Conservation (phyloP, 768 basidiomycete genomes). For the Rubroboletus pulcherrimus region DNA sequence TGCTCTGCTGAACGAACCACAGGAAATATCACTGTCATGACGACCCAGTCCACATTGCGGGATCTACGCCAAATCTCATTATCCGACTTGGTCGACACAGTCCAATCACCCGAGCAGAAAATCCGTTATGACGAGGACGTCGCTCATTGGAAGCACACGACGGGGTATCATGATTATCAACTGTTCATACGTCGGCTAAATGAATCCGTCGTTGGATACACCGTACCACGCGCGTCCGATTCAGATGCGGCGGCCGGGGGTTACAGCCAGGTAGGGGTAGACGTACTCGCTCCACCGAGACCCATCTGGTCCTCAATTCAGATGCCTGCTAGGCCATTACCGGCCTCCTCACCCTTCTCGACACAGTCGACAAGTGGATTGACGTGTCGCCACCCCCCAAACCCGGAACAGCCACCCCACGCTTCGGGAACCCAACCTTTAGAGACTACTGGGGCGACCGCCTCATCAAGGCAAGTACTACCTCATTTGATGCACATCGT, state of each 20-base stretch:
- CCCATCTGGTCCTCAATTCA: neutral
- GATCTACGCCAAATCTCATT: constrained; percentile 32
- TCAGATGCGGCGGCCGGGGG: neutral
- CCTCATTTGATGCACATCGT: neutral
- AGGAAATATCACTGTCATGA: constrained; percentile 6
- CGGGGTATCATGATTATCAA: constrained; percentile 69
- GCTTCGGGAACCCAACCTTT: constrained; percentile 92
- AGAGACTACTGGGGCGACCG: constrained; percentile 71
- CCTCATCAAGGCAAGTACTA: constrained; percentile 61
- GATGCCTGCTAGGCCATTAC: constrained; percentile 40
- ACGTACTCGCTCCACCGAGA: neutral
- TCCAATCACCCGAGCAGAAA: constrained; percentile 41
- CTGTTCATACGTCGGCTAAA: constrained; percentile 74
- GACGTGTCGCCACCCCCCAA: constrained; percentile 70
- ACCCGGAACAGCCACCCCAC: constrained; percentile 54
- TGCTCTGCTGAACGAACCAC: neutral
- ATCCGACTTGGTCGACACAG: constrained; percentile 14
- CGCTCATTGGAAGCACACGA: constrained; percentile 63
- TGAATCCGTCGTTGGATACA: constrained; percentile 68
- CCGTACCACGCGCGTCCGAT: constrained; percentile 39
- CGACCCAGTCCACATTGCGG: constrained; percentile 14
- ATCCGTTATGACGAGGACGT: constrained; percentile 76
- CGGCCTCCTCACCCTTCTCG: constrained; percentile 53
- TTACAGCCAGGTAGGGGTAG: constrained; percentile 19
- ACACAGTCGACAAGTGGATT: constrained; percentile 69